These are phyloP conservation scores for Medicago lupulina DNA, from an alignment of 306 rosid genomes.

Conservation along the genomic window DNA sequence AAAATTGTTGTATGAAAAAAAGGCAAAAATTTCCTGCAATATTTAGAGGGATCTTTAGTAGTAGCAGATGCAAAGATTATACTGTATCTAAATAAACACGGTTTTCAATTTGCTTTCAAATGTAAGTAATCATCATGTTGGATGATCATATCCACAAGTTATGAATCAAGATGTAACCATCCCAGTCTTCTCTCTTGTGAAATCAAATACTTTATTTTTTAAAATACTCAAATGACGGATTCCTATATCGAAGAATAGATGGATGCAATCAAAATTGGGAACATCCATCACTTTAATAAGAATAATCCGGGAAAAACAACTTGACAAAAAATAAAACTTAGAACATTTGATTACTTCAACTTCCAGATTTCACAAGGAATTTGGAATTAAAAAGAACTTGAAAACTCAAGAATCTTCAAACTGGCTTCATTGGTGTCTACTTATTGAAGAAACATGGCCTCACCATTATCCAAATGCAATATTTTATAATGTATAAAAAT, in stretches of 20 bases:
- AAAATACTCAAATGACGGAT: background rate
- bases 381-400: conserved; percentile 43
- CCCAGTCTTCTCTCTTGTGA: background rate
- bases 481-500: conserved; percentile 49
- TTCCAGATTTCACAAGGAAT: conserved; percentile 43
- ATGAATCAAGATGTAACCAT: background rate
- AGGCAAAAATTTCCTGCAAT: background rate
- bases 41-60: background rate
- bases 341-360: conserved; percentile 36
- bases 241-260: background rate
- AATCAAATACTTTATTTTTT: background rate
- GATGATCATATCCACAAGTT: background rate
- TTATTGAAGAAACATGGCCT: conserved; percentile 63
- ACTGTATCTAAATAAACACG: background rate
- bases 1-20: background rate
- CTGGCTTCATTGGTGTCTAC: conserved; percentile 54
- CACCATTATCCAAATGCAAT: conserved; percentile 53
- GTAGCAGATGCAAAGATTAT: background rate
- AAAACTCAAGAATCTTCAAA: conserved; percentile 43
- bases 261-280: conserved; percentile 15
- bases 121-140: background rate
- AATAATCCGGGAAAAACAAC: conserved; percentile 13
- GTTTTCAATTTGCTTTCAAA: background rate
- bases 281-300: conserved; percentile 9
- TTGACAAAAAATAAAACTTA: background rate